phyloP scores from a whole-genome alignment of 805 yeast species.

The Wickerhamiella lipophila region DNA sequence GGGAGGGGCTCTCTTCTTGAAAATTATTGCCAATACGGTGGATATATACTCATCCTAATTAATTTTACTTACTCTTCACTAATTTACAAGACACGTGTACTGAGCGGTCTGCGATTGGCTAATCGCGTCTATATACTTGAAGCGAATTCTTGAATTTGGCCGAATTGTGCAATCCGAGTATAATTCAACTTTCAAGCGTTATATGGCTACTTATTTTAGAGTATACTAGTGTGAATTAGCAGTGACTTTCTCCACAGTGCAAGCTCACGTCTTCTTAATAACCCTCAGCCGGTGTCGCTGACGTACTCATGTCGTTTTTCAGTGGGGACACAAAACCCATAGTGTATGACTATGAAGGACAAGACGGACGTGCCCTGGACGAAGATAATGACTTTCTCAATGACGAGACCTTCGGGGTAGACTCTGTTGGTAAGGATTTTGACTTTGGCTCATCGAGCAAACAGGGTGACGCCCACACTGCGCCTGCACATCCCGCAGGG shows the following conservation, averaged over 20 bases:
- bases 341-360: conserved; percentile 14
- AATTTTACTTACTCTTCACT: too few species aligned
- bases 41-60: too few species aligned
- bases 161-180: too few species aligned
- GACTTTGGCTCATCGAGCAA: conserved; percentile 41
- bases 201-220: too few species aligned
- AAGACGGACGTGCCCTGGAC: conserved; percentile 24
- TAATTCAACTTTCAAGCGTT: too few species aligned
- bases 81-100: neutral
- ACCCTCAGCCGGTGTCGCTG: neutral
- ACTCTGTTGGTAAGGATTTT: conserved; percentile 46
- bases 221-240: too few species aligned
- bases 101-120: neutral
- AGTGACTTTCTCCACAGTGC: too few species aligned
- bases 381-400: conserved; percentile 70
- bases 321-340: conserved; percentile 10
- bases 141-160: too few species aligned
- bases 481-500: conserved; percentile 20
- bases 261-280: too few species aligned
- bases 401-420: conserved; percentile 63
- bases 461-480: conserved; percentile 24
- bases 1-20: too few species aligned
- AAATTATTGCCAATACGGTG: too few species aligned
- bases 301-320: conserved; percentile 10
- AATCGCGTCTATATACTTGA: neutral